Percentiles rank a stretch among this genome's conserved stretches.
phyloP scores from a whole-genome alignment of 495 filamentous ascomycete genomes.

The Neurospora sp. region DNA sequence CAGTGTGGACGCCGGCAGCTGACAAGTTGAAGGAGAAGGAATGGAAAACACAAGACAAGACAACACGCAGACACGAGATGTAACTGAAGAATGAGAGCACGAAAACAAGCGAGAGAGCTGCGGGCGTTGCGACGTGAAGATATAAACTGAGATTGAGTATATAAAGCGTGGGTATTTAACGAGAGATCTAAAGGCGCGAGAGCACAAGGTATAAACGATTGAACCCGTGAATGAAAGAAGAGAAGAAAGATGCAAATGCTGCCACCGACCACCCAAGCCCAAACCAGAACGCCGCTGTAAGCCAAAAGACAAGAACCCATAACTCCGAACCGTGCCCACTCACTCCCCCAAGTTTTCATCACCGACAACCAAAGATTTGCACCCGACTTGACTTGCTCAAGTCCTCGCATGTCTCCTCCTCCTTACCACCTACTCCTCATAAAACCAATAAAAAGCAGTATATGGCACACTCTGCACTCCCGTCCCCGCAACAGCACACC shows the following conservation, averaged over 20 bases:
- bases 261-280: not conserved
- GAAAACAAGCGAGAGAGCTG: too few species aligned
- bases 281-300: not conserved
- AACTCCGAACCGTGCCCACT: not conserved
- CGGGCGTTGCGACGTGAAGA: not conserved
- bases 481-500: constrained; percentile 33
- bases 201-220: not conserved
- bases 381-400: not conserved
- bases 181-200: not conserved
- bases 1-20: too few species aligned
- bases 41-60: too few species aligned
- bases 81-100: too few species aligned
- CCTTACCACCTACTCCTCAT: constrained; percentile 19
- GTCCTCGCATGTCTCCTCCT: not conserved
- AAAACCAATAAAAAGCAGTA: constrained; percentile 65
- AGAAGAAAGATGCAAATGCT: not conserved
- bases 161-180: not conserved
- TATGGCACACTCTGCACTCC: constrained; percentile 47
- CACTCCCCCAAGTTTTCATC: too few species aligned
- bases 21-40: too few species aligned
- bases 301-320: not conserved
- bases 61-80: too few species aligned
- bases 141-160: not conserved
- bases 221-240: not conserved
- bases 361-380: not conserved